Conservation (phyloP, 768 basidiomycete genomes). For the Boletus pseudo-olivaceus region DNA sequence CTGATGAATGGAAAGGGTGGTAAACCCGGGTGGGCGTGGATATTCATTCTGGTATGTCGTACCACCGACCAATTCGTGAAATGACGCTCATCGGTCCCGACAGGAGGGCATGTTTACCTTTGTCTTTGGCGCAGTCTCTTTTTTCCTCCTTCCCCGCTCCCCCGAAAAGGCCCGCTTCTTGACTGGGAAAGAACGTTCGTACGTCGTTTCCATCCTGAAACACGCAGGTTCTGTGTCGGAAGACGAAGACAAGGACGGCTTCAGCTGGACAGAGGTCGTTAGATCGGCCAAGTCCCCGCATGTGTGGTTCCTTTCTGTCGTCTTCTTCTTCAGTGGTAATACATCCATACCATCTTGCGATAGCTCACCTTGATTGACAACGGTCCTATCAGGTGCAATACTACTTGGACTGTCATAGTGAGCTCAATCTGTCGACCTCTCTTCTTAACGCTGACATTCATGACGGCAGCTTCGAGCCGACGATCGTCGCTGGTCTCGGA, state of each 20-base stretch:
- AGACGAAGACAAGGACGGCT: conserved; percentile 42
- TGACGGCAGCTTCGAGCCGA: conserved; percentile 60
- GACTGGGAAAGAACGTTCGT: conserved; percentile 44
- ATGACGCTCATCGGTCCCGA: not conserved
- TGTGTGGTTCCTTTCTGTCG: conserved; percentile 46
- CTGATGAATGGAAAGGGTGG: conserved; percentile 52
- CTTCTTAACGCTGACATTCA: conserved; percentile 35
- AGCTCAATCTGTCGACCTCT: not conserved
- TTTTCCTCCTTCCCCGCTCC: conserved; percentile 45
- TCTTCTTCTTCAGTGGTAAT: conserved; percentile 52
- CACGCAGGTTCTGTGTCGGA: conserved; percentile 32
- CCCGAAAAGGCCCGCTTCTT: conserved; percentile 50
- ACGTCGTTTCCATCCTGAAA: conserved; percentile 34
- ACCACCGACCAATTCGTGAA: not conserved
- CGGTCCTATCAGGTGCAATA: conserved; percentile 11
- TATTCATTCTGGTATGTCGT: conserved; percentile 46
- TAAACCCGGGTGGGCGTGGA: conserved; percentile 59
- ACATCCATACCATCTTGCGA: conserved; percentile 5
- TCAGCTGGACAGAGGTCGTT: conserved; percentile 56
- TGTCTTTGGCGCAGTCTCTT: conserved; percentile 50
- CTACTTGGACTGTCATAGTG: conserved; percentile 23
- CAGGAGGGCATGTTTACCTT: conserved; percentile 63
- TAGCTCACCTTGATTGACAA: not conserved
- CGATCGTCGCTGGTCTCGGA: conserved; percentile 63
- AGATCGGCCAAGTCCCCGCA: conserved; percentile 51